Evolutionary conservation across 2,329 filamentous ascomycete species (phyloP).

Genomic region (Tolypocladium tundrense): DNA sequence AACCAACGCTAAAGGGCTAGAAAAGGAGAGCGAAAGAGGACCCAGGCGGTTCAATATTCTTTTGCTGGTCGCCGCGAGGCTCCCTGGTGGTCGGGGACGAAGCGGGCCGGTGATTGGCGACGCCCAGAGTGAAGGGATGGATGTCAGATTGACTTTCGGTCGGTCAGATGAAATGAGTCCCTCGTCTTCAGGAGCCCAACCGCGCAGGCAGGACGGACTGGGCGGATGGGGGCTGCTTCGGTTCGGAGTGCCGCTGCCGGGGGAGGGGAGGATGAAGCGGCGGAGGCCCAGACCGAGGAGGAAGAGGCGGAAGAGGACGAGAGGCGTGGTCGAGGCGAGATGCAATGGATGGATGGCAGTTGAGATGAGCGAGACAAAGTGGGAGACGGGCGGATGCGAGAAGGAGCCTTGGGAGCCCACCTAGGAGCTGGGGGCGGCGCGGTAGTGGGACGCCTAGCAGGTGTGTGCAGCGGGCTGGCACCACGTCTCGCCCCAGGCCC

Average conservation of each 20-base stretch:
- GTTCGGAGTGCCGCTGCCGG: neutral
- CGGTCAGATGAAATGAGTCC: neutral
- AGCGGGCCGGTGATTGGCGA: conserved; percentile 2
- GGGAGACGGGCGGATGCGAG: neutral
- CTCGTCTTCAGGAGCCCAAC: neutral
- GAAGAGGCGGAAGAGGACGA: neutral
- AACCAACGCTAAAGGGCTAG: neutral
- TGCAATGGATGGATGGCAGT: neutral
- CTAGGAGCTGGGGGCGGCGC: neutral
- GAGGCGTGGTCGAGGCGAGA: neutral
- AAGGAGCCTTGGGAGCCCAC: neutral
- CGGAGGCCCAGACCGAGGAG: neutral
- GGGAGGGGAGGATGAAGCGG: neutral
- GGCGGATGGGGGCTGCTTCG: neutral
- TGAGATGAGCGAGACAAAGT: neutral
- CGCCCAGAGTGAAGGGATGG: conserved; percentile 3
- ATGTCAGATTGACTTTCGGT: neutral
- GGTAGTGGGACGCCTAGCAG: neutral
- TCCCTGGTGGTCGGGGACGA: neutral
- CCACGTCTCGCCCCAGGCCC: too few relatives aligned
- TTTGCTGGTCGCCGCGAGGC: neutral
- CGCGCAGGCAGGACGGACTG: neutral
- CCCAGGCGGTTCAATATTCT: neutral
- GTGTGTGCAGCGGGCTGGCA: too few relatives aligned
- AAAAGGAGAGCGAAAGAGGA: neutral